phyloP scores from a whole-genome alignment of 2,329 filamentous ascomycete species.

The Colletotrichum kahawae region DNA sequence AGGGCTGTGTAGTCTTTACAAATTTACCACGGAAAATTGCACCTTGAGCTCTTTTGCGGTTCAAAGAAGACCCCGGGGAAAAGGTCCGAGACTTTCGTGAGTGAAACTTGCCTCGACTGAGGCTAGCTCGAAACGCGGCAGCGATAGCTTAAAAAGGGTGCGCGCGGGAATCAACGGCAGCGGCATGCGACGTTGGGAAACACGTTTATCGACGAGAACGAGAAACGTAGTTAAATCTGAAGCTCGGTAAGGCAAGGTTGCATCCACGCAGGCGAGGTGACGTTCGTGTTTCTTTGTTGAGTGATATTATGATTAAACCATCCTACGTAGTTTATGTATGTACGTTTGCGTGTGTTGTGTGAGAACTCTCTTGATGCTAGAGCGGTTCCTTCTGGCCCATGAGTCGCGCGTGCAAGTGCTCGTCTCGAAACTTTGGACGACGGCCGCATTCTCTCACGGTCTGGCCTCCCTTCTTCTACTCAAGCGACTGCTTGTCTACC shows the following conservation, averaged over 20 bases:
- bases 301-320: neutral
- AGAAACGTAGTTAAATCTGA: neutral
- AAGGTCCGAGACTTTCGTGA: neutral
- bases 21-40: neutral
- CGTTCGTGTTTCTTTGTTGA: neutral
- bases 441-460: neutral
- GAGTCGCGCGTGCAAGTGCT: neutral
- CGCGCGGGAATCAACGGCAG: neutral
- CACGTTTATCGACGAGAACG: neutral
- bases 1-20: neutral
- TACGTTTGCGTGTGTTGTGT: neutral
- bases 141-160: neutral
- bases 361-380: neutral
- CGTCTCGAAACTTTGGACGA: neutral
- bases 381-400: neutral
- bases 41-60: neutral
- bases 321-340: neutral
- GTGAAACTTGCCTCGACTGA: slow-evolving; percentile 9
- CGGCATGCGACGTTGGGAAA: neutral
- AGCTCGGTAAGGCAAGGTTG: neutral
- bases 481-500: neutral
- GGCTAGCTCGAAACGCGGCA: slow-evolving; percentile 14
- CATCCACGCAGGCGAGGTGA: neutral
- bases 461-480: neutral
- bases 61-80: neutral